A percentile compares a stretch with the other conserved stretches of the same genome.
Conservation (phyloP, 495 filamentous ascomycete species). For the Pyronema domesticum region DNA sequence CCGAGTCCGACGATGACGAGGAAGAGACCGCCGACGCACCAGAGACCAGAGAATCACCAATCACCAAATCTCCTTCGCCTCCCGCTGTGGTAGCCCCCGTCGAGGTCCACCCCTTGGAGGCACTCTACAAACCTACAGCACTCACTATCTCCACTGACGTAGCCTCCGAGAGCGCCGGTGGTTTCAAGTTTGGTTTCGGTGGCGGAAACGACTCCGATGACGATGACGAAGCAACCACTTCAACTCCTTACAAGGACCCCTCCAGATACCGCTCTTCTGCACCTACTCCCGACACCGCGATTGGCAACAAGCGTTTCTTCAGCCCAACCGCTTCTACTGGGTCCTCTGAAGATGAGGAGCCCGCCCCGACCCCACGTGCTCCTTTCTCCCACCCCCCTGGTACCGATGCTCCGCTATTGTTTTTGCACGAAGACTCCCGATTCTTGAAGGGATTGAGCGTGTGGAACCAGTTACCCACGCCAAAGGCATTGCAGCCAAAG, state of each 20-base stretch:
- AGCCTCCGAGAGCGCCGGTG: slow-evolving; percentile 26
- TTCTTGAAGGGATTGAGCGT: slow-evolving; percentile 20
- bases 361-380: background rate
- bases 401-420: slow-evolving; percentile 12
- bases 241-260: slow-evolving; percentile 8
- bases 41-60: slow-evolving; percentile 32
- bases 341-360: background rate
- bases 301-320: slow-evolving; percentile 39
- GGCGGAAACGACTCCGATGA: slow-evolving; percentile 35
- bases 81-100: slow-evolving; percentile 11
- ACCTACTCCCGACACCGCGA: slow-evolving; percentile 86
- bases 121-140: slow-evolving; percentile 57
- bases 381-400: background rate
- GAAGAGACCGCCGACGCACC: slow-evolving; percentile 10
- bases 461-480: slow-evolving; percentile 13
- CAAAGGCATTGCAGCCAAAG: slow-evolving; percentile 11
- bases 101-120: slow-evolving; percentile 70
- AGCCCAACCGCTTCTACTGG: background rate
- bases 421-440: slow-evolving; percentile 17
- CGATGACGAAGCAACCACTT: slow-evolving; percentile 28
- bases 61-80: slow-evolving; percentile 28
- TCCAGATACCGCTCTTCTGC: slow-evolving; percentile 39
- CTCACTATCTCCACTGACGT: slow-evolving; percentile 14
- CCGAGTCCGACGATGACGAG: slow-evolving; percentile 8
- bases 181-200: slow-evolving; percentile 33